Evolutionary conservation across 1,284 basidiomycete species (phyloP).

Genomic region (Inonotus hispidus): DNA sequence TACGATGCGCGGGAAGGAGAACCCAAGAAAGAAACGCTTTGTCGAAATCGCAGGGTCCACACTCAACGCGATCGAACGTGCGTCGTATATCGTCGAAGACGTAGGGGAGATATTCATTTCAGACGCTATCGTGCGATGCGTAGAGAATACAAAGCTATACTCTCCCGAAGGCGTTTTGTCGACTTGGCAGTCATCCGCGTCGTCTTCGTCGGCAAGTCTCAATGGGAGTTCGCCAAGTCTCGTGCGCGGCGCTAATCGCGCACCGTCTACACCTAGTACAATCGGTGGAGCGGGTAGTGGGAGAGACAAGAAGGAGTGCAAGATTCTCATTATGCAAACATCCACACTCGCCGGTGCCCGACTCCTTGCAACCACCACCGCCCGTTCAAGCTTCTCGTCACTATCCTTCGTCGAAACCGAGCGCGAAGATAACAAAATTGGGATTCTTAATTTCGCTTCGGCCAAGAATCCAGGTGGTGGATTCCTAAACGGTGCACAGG

Average conservation of each 20-base stretch:
- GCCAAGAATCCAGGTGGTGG: conserved; percentile 25
- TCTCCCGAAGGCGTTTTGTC: conserved; percentile 34
- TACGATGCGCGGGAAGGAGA: conserved; percentile 12
- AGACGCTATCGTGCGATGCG: conserved; percentile 29
- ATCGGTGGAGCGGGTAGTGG: not conserved
- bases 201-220: not conserved
- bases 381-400: not conserved
- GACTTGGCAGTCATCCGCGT: conserved; percentile 29
- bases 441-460: conserved; percentile 23
- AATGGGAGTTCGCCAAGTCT: not conserved
- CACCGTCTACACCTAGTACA: conserved; percentile 30
- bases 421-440: conserved; percentile 18
- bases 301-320: conserved; percentile 11
- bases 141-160: conserved; percentile 39
- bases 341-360: conserved; percentile 18
- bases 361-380: conserved; percentile 15
- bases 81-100: conserved; percentile 24
- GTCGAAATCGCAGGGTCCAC: conserved; percentile 30
- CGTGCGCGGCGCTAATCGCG: conserved; percentile 7
- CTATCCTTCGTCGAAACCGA: conserved; percentile 5
- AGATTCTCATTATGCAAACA: conserved; percentile 15
- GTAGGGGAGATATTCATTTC: conserved; percentile 29
- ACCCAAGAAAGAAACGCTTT: conserved; percentile 20
- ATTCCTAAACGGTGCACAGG: conserved; percentile 22
- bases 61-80: conserved; percentile 26